These are phyloP conservation scores for Endocalyx cinctus DNA, from an alignment of 2,329 filamentous ascomycete species.

Conservation along the genomic window DNA sequence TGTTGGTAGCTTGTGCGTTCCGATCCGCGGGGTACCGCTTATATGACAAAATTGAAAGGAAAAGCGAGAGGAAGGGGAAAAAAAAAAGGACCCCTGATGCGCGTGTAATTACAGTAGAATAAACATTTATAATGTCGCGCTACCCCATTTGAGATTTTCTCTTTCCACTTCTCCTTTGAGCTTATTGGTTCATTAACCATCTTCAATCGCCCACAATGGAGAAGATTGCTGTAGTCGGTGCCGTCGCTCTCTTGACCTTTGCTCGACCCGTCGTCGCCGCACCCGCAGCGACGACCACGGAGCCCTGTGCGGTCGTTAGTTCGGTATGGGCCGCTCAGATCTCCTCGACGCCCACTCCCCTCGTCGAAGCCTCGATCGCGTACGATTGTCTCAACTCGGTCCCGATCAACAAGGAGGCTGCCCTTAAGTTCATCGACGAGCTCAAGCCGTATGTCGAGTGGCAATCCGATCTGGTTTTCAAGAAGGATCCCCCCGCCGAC, in stretches of 20 bases:
- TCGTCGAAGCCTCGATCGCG: slow-evolving; percentile 32
- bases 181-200: too few species aligned
- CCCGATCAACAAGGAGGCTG: slow-evolving; percentile 33
- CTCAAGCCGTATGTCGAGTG: slow-evolving; percentile 37
- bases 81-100: too few species aligned
- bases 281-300: slow-evolving; percentile 16
- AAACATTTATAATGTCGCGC: too few species aligned
- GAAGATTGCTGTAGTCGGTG: neutral
- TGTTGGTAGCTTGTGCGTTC: too few species aligned
- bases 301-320: slow-evolving; percentile 26
- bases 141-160: too few species aligned
- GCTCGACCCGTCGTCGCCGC: slow-evolving; percentile 1
- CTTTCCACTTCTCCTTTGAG: too few species aligned
- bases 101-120: too few species aligned
- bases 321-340: slow-evolving; percentile 24
- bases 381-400: slow-evolving; percentile 38
- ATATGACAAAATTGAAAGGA: too few species aligned
- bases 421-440: slow-evolving; percentile 34
- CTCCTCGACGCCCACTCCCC: slow-evolving; percentile 24
- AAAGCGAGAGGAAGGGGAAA: too few species aligned
- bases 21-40: too few species aligned
- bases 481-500: slow-evolving; percentile 31
- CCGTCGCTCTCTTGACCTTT: neutral
- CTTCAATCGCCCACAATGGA: too few species aligned
- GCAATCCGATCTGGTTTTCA: slow-evolving; percentile 34